Conservation (phyloP, 1,139 yeast species). For the Blastobotrys persicus region DNA sequence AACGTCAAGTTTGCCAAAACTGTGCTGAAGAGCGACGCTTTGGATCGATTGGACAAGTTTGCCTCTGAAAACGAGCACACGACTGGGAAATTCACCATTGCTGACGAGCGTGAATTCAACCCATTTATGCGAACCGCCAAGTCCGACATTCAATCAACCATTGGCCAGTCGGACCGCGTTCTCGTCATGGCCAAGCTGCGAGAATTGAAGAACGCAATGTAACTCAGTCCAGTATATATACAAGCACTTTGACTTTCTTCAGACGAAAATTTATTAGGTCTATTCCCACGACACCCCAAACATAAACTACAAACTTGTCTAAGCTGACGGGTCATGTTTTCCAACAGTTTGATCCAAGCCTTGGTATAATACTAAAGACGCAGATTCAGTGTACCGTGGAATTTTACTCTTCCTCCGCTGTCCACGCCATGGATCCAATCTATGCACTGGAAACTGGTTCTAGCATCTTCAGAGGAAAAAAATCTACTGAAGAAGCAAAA, state of each 20-base stretch:
- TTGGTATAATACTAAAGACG: background rate
- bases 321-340: background rate
- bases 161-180: constrained; percentile 44
- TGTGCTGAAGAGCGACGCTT: constrained; percentile 55
- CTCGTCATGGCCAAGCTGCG: constrained; percentile 67
- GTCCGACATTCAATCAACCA: constrained; percentile 50
- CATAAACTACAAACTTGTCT: too few species aligned
- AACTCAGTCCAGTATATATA: constrained; percentile 17
- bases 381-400: constrained; percentile 7
- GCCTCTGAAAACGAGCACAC: constrained; percentile 60
- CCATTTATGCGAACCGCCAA: constrained; percentile 84
- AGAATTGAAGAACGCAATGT: constrained; percentile 62
- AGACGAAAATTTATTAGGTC: too few species aligned
- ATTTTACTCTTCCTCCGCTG: constrained; percentile 58
- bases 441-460: constrained; percentile 49
- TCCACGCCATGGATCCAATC: constrained; percentile 55
- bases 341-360: constrained; percentile 6
- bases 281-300: too few species aligned
- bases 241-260: too few species aligned
- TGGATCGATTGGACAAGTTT: constrained; percentile 53
- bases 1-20: constrained; percentile 74
- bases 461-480: constrained; percentile 50
- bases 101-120: constrained; percentile 76
- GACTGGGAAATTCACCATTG: constrained; percentile 81
- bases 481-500: constrained; percentile 16